phyloP scores from a whole-genome alignment of 768 basidiomycete species.

The Rhizopogon sp. region DNA sequence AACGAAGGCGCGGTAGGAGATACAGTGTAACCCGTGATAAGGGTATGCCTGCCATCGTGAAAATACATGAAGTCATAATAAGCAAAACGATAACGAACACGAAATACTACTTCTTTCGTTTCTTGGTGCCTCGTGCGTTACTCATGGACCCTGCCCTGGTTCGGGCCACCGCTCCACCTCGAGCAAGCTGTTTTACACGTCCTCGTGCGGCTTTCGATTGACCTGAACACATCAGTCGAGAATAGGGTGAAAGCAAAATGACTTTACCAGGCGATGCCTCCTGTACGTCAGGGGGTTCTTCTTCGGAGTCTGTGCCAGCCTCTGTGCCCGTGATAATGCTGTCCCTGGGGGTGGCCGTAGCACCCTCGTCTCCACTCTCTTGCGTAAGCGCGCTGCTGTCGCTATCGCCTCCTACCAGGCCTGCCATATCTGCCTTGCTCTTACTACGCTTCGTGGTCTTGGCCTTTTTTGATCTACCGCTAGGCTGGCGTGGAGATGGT shows the following conservation, averaged over 20 bases:
- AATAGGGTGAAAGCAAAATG: not conserved
- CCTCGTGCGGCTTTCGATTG: constrained; percentile 20
- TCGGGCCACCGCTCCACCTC: constrained; percentile 20
- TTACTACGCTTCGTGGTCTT: constrained; percentile 43
- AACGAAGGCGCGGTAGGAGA: no score
- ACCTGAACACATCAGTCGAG: constrained; percentile 12
- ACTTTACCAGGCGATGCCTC: constrained; percentile 55
- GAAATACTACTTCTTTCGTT: constrained; percentile 25
- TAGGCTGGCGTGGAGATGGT: constrained; percentile 41
- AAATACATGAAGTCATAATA: not conserved
- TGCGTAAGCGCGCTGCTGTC: constrained; percentile 81
- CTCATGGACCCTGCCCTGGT: constrained; percentile 19
- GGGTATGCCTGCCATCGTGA: not conserved
- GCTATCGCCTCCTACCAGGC: constrained; percentile 76
- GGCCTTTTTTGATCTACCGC: constrained; percentile 28
- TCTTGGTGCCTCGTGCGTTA: constrained; percentile 20
- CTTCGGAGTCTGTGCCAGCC: constrained; percentile 65
- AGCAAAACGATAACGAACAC: not conserved
- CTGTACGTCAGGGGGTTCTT: constrained; percentile 56
- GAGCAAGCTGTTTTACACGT: constrained; percentile 18
- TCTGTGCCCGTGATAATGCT: constrained; percentile 73
- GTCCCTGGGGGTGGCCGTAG: constrained; percentile 53
- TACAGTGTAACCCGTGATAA: not conserved
- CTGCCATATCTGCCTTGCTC: constrained; percentile 54
- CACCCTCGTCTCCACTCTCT: constrained; percentile 74